phyloP scores from a whole-genome alignment of 202 grass and related monocot species.

The Miscanthus sacchariflorus region DNA sequence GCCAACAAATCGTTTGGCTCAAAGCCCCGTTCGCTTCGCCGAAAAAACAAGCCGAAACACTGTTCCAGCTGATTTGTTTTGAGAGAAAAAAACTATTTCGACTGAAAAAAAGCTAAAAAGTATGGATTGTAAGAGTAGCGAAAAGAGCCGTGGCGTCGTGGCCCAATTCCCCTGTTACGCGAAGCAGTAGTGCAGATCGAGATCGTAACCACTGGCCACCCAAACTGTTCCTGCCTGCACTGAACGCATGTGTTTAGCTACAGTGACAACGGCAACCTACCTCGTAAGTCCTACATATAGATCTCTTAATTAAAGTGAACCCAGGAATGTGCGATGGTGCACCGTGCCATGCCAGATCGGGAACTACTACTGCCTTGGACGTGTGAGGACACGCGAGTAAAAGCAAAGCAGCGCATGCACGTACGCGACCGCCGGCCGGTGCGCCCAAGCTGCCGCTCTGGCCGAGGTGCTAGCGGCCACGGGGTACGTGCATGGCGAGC shows the following conservation, averaged over 20 bases:
- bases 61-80: no score
- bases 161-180: not conserved
- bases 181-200: not conserved
- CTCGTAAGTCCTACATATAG: not conserved
- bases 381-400: slow-evolving; percentile 35
- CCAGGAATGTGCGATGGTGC: not conserved
- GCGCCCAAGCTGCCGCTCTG: slow-evolving; percentile 33
- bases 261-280: not conserved
- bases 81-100: no score
- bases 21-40: no score
- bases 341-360: not conserved
- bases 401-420: not conserved
- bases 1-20: not conserved
- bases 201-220: not conserved
- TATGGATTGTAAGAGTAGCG: no score
- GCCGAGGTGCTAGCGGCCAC: not conserved
- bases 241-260: not conserved
- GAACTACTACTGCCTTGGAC: slow-evolving; percentile 7
- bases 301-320: not conserved
- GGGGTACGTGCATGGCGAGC: not conserved
- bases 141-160: not conserved
- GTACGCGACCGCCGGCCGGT: not conserved
- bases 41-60: no score
- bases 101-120: no score
- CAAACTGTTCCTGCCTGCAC: not conserved